phyloP scores from a whole-genome alignment of 148 eudicot species.

The Dianthus caryophyllus region DNA sequence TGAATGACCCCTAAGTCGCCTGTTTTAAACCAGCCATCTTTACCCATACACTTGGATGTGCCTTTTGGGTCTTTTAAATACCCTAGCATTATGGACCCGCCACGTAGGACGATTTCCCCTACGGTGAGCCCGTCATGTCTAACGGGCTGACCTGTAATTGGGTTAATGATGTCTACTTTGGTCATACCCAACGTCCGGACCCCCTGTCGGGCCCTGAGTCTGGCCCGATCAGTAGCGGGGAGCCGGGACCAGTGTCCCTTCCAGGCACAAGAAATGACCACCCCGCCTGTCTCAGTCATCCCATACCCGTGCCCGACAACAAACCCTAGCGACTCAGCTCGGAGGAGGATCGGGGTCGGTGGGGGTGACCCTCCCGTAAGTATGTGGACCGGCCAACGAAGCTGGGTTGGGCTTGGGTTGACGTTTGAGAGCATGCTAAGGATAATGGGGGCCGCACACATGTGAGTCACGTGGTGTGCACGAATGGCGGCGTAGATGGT shows the following conservation, averaged over 20 bases:
- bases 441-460: constrained; percentile 72
- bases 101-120: constrained; percentile 53
- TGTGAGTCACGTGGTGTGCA: constrained; percentile 48
- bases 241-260: constrained; percentile 9
- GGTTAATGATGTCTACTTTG: constrained; percentile 16
- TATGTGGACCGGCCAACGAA: constrained; percentile 22
- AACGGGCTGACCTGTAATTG: constrained; percentile 20
- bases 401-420: neutral
- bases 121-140: constrained; percentile 38
- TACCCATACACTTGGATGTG: constrained; percentile 35
- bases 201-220: constrained; percentile 26
- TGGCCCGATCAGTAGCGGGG: constrained; percentile 10
- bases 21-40: constrained; percentile 33
- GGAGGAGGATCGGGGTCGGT: constrained; percentile 27
- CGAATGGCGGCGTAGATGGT: constrained; percentile 29
- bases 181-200: constrained; percentile 19
- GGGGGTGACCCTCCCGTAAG: constrained; percentile 42
- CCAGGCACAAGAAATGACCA: constrained; percentile 24
- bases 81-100: constrained; percentile 56
- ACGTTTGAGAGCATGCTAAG: constrained; percentile 47
- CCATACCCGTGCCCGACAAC: constrained; percentile 33
- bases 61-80: constrained; percentile 47
- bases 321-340: constrained; percentile 37
- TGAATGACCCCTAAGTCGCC: constrained; percentile 71
- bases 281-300: constrained; percentile 26